These are phyloP conservation scores for Russula foetens DNA, from an alignment of 768 basidiomycete genomes.

Conservation along the genomic window DNA sequence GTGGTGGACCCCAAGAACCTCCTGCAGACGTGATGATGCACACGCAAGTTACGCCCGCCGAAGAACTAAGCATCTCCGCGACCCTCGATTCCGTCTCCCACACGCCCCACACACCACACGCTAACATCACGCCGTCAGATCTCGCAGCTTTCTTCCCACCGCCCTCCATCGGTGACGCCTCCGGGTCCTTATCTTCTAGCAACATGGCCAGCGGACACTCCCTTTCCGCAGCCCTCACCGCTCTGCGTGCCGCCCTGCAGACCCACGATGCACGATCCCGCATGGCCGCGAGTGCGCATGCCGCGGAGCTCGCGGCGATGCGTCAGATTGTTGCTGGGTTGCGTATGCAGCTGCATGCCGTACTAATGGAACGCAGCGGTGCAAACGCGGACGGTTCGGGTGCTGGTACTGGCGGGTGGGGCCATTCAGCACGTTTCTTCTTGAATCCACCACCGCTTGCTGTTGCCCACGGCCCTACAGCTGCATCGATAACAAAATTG, in stretches of 20 bases:
- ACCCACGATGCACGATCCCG: conserved; percentile 18
- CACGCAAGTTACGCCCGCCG: background rate
- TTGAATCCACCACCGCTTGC: background rate
- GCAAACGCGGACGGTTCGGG: background rate
- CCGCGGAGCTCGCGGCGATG: conserved; percentile 17
- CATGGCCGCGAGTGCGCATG: conserved; percentile 13
- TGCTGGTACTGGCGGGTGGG: background rate
- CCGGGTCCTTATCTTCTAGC: background rate
- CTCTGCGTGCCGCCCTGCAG: conserved; percentile 11
- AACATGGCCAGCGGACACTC: background rate
- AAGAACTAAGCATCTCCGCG: background rate
- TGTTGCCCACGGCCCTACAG: background rate
- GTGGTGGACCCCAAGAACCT: background rate
- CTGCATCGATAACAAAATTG: conserved; percentile 7
- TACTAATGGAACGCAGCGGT: conserved; percentile 19
- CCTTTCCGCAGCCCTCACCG: conserved; percentile 4
- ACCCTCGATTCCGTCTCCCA: background rate
- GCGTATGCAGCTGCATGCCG: conserved; percentile 19
- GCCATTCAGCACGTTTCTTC: background rate
- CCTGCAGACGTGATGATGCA: conserved; percentile 6
- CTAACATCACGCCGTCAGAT: conserved; percentile 1
- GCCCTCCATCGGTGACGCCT: background rate
- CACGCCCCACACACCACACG: background rate
- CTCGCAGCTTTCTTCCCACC: conserved; percentile 20
- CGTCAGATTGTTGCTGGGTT: conserved; percentile 18